These are phyloP conservation scores for Theobroma cacao DNA, from an alignment of 345 rosid species.

Conservation along the genomic window DNA sequence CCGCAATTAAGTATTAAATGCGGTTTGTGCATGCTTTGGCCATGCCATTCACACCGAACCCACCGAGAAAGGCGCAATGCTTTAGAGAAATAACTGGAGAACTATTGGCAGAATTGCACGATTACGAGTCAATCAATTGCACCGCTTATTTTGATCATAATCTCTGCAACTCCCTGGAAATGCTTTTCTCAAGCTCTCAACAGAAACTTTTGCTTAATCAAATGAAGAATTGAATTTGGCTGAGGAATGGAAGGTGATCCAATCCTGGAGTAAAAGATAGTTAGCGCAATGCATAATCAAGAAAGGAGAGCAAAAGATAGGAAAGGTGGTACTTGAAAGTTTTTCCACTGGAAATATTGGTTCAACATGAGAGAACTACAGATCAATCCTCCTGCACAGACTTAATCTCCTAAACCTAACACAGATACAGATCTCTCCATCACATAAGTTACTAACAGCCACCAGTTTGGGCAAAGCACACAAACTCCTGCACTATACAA, in stretches of 20 bases:
- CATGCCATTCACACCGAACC: slow-evolving; percentile 3
- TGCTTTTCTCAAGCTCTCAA: background rate
- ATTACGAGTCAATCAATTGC: background rate
- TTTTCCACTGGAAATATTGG: background rate
- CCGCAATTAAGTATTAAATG: background rate
- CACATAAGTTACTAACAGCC: slow-evolving; percentile 15
- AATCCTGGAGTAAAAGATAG: background rate
- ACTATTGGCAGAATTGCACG: background rate
- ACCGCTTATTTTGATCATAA: background rate
- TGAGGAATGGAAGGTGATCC: too few relatives aligned
- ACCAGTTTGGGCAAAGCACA: slow-evolving; percentile 25
- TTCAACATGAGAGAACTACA: slow-evolving; percentile 5
- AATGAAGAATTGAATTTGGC: background rate
- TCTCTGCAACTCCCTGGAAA: background rate
- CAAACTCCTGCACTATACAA: slow-evolving; percentile 40
- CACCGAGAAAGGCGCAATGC: background rate
- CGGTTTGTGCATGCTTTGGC: background rate
- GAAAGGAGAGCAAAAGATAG: background rate
- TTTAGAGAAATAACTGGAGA: background rate
- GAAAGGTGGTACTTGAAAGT: background rate
- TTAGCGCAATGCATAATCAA: background rate
- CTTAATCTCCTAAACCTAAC: slow-evolving; percentile 27
- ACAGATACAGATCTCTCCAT: slow-evolving; percentile 10
- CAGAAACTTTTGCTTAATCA: too few relatives aligned
- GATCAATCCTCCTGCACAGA: slow-evolving; percentile 9